Evolutionary conservation across 23 red algal genomes (phyloP).

Genomic region (Gracilaria domingensis): DNA sequence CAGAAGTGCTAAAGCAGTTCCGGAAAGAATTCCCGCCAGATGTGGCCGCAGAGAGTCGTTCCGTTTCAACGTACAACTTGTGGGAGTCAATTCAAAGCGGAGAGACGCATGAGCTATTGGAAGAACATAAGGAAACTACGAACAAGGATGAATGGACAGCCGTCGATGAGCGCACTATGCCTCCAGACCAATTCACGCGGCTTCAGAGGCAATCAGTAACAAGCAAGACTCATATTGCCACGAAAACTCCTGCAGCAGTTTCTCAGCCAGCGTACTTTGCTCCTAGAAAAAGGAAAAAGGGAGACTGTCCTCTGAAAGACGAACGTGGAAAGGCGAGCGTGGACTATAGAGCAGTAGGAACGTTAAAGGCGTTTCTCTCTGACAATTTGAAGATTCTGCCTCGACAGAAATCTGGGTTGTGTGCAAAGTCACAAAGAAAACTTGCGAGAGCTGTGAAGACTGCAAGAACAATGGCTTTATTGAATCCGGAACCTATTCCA

Average conservation of each 20-base stretch:
- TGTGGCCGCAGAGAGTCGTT: constrained; percentile 35
- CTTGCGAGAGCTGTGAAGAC: constrained; percentile 56
- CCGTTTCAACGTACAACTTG: constrained; percentile 47
- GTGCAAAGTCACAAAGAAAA: constrained; percentile 58
- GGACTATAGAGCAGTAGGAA: constrained; percentile 54
- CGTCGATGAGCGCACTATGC: constrained; percentile 56
- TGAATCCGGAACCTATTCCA: constrained; percentile 38
- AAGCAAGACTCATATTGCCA: not conserved
- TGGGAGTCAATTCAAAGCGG: constrained; percentile 46
- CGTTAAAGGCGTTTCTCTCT: constrained; percentile 23
- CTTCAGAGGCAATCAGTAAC: constrained; percentile 17
- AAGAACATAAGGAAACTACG: not conserved
- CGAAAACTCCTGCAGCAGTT: not conserved
- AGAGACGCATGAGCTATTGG: constrained; percentile 36
- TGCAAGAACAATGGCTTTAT: constrained; percentile 49
- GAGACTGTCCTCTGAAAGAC: constrained; percentile 31
- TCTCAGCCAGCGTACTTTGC: not conserved
- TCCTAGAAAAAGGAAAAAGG: constrained; percentile 13
- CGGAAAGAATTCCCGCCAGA: constrained; percentile 47
- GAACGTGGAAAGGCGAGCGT: constrained; percentile 30
- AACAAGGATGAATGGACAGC: constrained; percentile 26
- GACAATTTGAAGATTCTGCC: constrained; percentile 52
- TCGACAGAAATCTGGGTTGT: constrained; percentile 20
- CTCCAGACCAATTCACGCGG: not conserved
- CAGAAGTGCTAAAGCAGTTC: constrained; percentile 48